A percentile compares a stretch with the other conserved stretches of the same genome.
Conservation (phyloP, 2,329 filamentous ascomycete species). For the Ceratocystis colombiana region DNA sequence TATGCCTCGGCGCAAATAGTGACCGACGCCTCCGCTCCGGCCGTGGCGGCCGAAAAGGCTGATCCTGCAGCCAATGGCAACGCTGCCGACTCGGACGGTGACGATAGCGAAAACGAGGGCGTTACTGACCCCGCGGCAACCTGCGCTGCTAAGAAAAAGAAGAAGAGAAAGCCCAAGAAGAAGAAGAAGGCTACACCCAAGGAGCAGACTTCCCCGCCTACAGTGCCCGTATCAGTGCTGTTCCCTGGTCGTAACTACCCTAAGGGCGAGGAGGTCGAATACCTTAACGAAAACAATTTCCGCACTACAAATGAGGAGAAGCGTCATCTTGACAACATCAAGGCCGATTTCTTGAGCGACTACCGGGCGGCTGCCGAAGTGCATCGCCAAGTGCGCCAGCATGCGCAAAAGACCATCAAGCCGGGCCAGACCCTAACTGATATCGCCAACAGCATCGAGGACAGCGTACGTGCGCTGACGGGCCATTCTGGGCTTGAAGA, state of each 20-base stretch:
- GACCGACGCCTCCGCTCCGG: conserved; percentile 29
- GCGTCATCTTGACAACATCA: conserved; percentile 66
- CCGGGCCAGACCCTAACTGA: conserved; percentile 64
- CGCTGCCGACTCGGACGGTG: conserved; percentile 39
- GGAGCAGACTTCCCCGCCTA: conserved; percentile 65
- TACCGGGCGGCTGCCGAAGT: conserved; percentile 68
- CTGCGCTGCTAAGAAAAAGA: conserved; percentile 55
- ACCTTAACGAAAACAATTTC: conserved; percentile 64
- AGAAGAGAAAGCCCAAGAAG: conserved; percentile 69
- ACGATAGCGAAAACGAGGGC: conserved; percentile 32
- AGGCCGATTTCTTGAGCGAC: conserved; percentile 62
- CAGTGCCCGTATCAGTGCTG: conserved; percentile 61
- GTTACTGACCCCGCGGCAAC: conserved; percentile 11
- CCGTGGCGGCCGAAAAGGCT: conserved; percentile 29
- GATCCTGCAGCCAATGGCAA: conserved; percentile 34
- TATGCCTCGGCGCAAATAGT: conserved; percentile 28
- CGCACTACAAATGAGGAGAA: conserved; percentile 79
- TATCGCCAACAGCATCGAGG: conserved; percentile 72
- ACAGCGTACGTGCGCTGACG: conserved; percentile 59
- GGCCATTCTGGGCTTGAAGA: conserved; percentile 62
- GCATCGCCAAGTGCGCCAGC: conserved; percentile 67
- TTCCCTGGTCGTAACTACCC: conserved; percentile 66
- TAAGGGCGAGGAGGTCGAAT: conserved; percentile 67
- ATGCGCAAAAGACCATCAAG: conserved; percentile 65
- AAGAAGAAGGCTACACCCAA: conserved; percentile 58